Evolutionary conservation across 1,284 basidiomycete species (phyloP).

Genomic region (Moniliophthora roreri): DNA sequence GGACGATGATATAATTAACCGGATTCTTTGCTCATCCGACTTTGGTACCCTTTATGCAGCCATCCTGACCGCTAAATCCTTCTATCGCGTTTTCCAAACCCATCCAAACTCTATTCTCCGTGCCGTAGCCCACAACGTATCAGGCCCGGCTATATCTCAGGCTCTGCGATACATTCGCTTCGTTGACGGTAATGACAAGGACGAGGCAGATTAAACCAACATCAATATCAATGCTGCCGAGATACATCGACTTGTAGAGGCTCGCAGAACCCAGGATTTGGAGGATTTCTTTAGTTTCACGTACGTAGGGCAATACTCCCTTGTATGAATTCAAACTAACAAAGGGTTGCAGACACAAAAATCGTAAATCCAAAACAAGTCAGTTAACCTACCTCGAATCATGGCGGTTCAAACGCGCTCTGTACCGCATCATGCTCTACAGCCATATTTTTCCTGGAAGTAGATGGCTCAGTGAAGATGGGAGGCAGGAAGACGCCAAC

Average conservation of each 20-base stretch:
- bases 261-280: conserved; percentile 22
- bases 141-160: conserved; percentile 26
- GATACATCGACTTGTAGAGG: conserved; percentile 8
- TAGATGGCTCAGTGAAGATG: conserved; percentile 2
- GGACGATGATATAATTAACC: conserved; percentile 23
- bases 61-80: conserved; percentile 22
- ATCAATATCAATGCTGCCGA: conserved; percentile 1
- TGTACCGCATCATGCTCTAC: conserved; percentile 31
- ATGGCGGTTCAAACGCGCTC: conserved; percentile 29
- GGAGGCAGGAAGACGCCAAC: conserved; percentile 13
- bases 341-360: conserved; percentile 28
- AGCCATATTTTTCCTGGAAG: conserved; percentile 18
- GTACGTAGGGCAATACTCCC: conserved; percentile 16
- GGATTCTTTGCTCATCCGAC: conserved; percentile 22
- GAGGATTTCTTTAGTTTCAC: conserved; percentile 35
- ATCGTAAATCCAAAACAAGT: conserved; percentile 25
- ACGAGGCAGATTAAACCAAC: background rate
- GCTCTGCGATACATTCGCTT: conserved; percentile 24
- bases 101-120: conserved; percentile 25
- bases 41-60: conserved; percentile 21
- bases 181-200: background rate
- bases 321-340: background rate
- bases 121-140: conserved; percentile 23
- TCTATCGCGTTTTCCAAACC: conserved; percentile 21
- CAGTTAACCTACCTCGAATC: conserved; percentile 29